Evolutionary conservation across 805 yeast genomes (phyloP), one percentile per base, ranked within the genome.

Genomic region (Wickerhamiella sorbophila): DNA sequence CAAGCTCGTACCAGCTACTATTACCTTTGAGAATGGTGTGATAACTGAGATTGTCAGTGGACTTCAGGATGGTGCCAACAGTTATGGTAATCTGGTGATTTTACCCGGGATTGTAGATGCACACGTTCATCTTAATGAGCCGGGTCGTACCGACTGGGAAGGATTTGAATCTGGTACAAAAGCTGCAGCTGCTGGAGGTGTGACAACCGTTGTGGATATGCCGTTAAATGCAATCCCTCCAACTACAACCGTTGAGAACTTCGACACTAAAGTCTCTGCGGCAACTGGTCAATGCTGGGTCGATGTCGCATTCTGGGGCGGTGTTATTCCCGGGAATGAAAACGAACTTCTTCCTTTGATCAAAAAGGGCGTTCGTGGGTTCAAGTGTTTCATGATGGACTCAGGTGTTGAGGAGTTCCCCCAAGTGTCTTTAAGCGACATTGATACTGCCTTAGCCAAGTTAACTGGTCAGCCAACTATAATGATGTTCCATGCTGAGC

Each of bases 101-200:
- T 65, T 88, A 65, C 96, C 97, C 0, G 97, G 97, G 0, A 68
- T 87, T 22, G 95, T 87, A 3, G 97, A 87, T 55, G 72, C 94
- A 6, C 97, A 87, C 58, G 97, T 87, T 26, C 97, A 87, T 55
- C 65, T 87, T 51, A 87, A 87, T 59, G 97, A 88, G 52, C 97
- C 97, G 0, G 97, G 97, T 9, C 68, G 97, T 52, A 87, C 96
- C 1, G 94, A 85, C 47, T 87, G 97, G 97, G 97, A 87, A 61
- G 97, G 97, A 1, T 87, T 88, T 59, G 94, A 77, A 19, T 79
- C 94, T 0, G 97, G 97, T 1, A 88, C 97, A 0, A 78, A 79
- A 56, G 82, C 95, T 2, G 96, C 96, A 1, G 94, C 94, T 0
- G 70, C 88, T 9, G 97, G 97, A 18, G 97, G 97, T 45, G 96